Evolutionary conservation across 768 basidiomycete genomes (phyloP).

Genomic region (Myochromella boudieri): DNA sequence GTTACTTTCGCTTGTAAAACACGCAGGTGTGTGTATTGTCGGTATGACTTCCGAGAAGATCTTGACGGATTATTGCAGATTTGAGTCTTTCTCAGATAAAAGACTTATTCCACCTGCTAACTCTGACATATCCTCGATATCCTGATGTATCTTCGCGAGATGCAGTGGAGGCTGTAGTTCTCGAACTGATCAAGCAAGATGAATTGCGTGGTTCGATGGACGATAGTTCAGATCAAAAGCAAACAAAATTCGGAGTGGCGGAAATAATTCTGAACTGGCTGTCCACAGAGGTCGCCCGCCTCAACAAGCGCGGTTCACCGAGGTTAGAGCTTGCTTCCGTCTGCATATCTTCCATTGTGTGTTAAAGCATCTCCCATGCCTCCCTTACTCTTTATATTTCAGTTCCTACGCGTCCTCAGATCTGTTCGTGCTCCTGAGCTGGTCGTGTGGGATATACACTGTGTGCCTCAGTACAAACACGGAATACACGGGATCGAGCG

Average conservation of each 20-base stretch:
- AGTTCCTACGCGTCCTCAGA: slow-evolving; percentile 61
- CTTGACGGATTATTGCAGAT: slow-evolving; percentile 37
- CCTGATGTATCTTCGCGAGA: slow-evolving; percentile 67
- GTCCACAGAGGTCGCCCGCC: slow-evolving; percentile 58
- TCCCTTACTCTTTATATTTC: slow-evolving; percentile 1
- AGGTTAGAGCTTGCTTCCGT: slow-evolving; percentile 44
- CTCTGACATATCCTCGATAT: slow-evolving; percentile 78
- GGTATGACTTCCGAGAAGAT: slow-evolving; percentile 3
- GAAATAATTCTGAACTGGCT: slow-evolving; percentile 81
- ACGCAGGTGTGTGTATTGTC: slow-evolving; percentile 45
- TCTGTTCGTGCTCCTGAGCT: slow-evolving; percentile 68
- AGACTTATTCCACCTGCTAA: slow-evolving; percentile 74
- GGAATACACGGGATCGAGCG: slow-evolving; percentile 43
- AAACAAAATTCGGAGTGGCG: slow-evolving; percentile 59
- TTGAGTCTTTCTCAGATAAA: slow-evolving; percentile 56
- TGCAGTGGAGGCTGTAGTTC: slow-evolving; percentile 68
- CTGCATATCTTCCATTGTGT: neutral
- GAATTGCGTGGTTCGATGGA: slow-evolving; percentile 44
- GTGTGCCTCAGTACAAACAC: slow-evolving; percentile 45
- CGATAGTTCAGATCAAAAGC: slow-evolving; percentile 37
- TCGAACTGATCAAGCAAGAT: slow-evolving; percentile 64
- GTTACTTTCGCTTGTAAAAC: slow-evolving; percentile 51
- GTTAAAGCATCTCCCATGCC: slow-evolving; percentile 2
- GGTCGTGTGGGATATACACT: slow-evolving; percentile 66
- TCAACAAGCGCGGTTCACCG: slow-evolving; percentile 50